Evolutionary conservation across 805 yeast genomes (phyloP), one percentile per base, ranked within the genome.

Genomic region (Blastobotrys mokoenaii): DNA sequence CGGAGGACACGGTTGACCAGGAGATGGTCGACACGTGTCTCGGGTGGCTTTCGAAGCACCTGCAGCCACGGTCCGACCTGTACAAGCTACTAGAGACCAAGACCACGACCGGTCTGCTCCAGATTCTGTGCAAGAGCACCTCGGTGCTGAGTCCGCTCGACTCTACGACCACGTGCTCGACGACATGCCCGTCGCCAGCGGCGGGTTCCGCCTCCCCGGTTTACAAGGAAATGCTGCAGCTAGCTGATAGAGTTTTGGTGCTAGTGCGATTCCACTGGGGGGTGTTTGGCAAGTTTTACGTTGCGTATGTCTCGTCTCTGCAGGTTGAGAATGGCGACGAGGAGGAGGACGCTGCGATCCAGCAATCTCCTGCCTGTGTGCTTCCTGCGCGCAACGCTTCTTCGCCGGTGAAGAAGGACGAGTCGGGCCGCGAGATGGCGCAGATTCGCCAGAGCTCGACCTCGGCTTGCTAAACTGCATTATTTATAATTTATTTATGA

Each of bases 21-120:
- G 73, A 73, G 14, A 55, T 70, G 55, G 69, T 77, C 38, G 77
- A 73, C 43, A 82, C 86, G 61, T 77, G 83, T 37, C 77, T 77
- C 60, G 76, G 80, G 52, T 86, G 96, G 95, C 70, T 87, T 39
- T 70, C 83, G 41, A 84, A 82, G 59, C 95, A 87, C 64, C 82
- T 89, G 10, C 95, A 86, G 64, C 96, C 96, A 41, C 70, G 70
- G 48, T 79, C 90, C 6, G 80, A 76, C 43, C 83, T 86, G 34
- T 86, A 86, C 59, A 80, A 81, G 4, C 70, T 85, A 41, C 70
- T 87, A 73, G 96, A 86, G 63, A 71, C 71, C 33, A 77, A 80
- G 44, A 51, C 58, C 32, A 51, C 46, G 33, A 43, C 33, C 33
- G 40, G 42, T 31, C 47, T 57, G 40, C 47, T 29, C 37, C 33